Conservation (phyloP, 768 basidiomycete genomes). For the Mrakia blollopis region DNA sequence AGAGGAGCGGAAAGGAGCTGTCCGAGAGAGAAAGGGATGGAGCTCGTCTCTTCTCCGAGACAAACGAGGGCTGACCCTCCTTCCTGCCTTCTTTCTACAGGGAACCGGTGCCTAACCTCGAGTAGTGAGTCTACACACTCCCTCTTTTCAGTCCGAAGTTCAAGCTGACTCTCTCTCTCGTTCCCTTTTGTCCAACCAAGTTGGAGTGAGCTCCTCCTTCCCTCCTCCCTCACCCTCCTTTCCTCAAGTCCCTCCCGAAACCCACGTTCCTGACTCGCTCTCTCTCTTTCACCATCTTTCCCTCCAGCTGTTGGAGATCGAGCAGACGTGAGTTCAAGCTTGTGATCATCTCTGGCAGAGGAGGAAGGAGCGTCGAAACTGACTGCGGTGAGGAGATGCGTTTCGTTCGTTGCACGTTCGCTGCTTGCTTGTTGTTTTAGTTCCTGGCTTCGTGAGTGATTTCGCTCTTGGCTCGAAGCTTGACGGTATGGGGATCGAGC, state of each 20-base stretch:
- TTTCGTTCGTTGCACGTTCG: conserved; percentile 4
- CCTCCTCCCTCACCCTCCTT: background rate
- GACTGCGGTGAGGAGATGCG: background rate
- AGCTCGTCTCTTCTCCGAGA: background rate
- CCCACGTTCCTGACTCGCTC: background rate
- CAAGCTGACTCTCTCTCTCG: conserved; percentile 56
- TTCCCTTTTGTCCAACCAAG: background rate
- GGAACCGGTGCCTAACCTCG: conserved; percentile 90
- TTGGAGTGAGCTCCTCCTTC: conserved; percentile 1
- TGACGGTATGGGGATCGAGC: background rate
- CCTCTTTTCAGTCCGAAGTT: background rate
- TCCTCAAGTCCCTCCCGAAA: background rate
- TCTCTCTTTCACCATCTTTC: background rate
- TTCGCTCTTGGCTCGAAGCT: too few species aligned
- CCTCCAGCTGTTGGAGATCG: conserved; percentile 30
- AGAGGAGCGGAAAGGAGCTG: too few species aligned
- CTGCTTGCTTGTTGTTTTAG: background rate
- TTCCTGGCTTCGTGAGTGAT: conserved; percentile 71
- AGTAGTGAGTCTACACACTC: conserved; percentile 58
- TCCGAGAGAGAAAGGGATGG: background rate
- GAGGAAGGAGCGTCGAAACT: background rate
- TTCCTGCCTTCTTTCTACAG: background rate
- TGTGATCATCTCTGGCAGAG: background rate
- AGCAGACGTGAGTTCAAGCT: conserved; percentile 22
- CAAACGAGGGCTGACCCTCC: background rate